These are phyloP conservation scores for Plenodomus lindquistii DNA, from an alignment of 2,329 filamentous ascomycete genomes.

Conservation along the genomic window DNA sequence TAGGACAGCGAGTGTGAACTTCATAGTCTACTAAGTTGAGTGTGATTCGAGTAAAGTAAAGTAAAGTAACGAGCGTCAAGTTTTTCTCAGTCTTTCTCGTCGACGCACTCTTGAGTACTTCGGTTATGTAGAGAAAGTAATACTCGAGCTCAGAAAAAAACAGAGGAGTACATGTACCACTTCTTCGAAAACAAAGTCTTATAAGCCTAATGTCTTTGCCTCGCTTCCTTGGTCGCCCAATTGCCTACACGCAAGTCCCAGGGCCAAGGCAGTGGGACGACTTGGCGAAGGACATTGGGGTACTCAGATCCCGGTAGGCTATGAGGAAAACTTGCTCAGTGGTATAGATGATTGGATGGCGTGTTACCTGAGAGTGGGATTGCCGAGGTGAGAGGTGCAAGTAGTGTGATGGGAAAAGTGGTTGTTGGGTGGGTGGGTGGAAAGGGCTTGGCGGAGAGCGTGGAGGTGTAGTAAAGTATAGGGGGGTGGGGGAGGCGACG, in stretches of 20 bases:
- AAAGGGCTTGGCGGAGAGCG: not conserved
- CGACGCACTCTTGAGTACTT: not conserved
- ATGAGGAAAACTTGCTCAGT: slow-evolving; percentile 8
- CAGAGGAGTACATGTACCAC: not conserved
- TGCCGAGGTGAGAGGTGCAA: not conserved
- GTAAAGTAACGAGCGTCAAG: slow-evolving; percentile 2
- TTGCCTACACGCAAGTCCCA: slow-evolving; percentile 11
- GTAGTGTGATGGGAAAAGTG: not conserved
- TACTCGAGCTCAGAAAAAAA: not conserved
- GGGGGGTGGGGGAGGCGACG: not conserved
- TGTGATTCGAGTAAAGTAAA: too few species aligned
- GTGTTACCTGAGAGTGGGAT: not conserved
- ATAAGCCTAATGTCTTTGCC: slow-evolving; percentile 7
- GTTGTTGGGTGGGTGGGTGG: not conserved
- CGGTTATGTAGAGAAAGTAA: too few species aligned
- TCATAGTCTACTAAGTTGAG: slow-evolving; percentile 30
- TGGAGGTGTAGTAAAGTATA: too few species aligned
- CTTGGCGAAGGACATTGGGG: slow-evolving; percentile 32
- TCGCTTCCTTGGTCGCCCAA: slow-evolving; percentile 2
- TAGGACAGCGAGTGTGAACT: slow-evolving; percentile 17
- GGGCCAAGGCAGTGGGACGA: slow-evolving; percentile 27
- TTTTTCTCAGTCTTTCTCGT: slow-evolving; percentile 3
- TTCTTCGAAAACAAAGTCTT: slow-evolving; percentile 10
- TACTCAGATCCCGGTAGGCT: slow-evolving; percentile 23
- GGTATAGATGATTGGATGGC: slow-evolving; percentile 9